Conservation (phyloP, 228 moss, liverwort and hornwort genomes). For the Sphagnum fallax region DNA sequence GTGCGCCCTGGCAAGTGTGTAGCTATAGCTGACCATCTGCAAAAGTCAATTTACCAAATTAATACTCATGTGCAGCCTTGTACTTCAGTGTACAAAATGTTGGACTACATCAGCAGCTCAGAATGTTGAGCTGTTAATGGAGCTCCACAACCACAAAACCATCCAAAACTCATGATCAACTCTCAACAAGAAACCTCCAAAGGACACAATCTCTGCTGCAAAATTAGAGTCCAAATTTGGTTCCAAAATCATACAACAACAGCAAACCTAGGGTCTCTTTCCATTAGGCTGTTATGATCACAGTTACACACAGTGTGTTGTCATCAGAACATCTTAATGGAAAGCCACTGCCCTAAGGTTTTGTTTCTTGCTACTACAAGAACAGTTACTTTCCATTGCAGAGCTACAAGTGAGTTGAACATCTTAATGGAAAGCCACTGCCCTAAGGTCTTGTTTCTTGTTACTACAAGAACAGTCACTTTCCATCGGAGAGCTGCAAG, state of each 20-base stretch:
- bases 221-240: not conserved
- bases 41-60: not conserved
- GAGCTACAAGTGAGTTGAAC: not conserved
- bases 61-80: not conserved
- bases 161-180: not conserved
- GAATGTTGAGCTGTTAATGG: not conserved
- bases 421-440: constrained; percentile 1
- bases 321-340: constrained; percentile 3
- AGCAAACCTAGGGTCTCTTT: not conserved
- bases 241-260: not conserved
- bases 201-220: not conserved
- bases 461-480: not conserved
- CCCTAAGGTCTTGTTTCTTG: not conserved
- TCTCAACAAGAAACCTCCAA: not conserved
- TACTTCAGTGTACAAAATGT: not conserved
- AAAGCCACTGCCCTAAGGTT: not conserved
- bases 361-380: no score
- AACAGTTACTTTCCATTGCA: not conserved
- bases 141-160: not conserved
- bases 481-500: not conserved
- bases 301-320: not conserved
- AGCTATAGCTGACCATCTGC: constrained; percentile 48
- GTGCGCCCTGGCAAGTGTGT: constrained; percentile 39
- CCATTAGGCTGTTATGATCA: constrained; percentile 1
- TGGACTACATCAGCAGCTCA: not conserved